Percentiles rank a stretch among this genome's conserved stretches.
Evolutionary conservation across 208 protist species (phyloP).

Genomic region (Crithidia bombi): DNA sequence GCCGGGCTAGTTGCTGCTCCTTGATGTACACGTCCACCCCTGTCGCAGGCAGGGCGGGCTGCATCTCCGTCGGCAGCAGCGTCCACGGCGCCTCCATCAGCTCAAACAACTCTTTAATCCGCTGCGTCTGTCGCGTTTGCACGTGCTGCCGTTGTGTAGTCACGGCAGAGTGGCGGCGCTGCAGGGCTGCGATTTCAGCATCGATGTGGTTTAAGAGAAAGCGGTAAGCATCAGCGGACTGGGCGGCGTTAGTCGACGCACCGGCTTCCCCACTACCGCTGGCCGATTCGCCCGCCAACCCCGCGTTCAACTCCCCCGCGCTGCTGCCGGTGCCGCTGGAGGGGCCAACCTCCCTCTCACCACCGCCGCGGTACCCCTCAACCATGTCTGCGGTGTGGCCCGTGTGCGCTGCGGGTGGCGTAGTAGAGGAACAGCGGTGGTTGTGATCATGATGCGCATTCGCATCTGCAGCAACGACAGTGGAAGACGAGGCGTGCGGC

Average conservation of each 20-base stretch:
- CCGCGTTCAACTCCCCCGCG: background rate
- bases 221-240: slow-evolving; percentile 70
- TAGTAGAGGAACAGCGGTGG: no score
- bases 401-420: background rate
- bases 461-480: background rate
- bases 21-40: slow-evolving; percentile 81
- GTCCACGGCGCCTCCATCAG: slow-evolving; percentile 77
- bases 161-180: slow-evolving; percentile 58
- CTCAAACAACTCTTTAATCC: slow-evolving; percentile 70
- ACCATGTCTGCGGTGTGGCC: no score
- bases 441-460: background rate
- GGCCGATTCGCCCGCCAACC: background rate
- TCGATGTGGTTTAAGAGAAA: slow-evolving; percentile 85
- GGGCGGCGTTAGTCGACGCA: slow-evolving; percentile 12
- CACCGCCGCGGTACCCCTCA: no score
- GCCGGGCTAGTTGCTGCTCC: slow-evolving; percentile 46
- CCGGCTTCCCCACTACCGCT: background rate
- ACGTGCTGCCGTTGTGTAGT: slow-evolving; percentile 42
- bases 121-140: slow-evolving; percentile 47
- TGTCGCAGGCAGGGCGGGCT: slow-evolving; percentile 62
- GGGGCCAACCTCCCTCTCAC: no score
- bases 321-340: background rate
- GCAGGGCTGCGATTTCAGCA: slow-evolving; percentile 72
- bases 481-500: background rate
- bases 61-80: slow-evolving; percentile 52